A percentile compares a stretch with the other conserved stretches of the same genome.
Conservation (phyloP, 1,139 yeast species). For the Yamadazyma diddensiae region DNA sequence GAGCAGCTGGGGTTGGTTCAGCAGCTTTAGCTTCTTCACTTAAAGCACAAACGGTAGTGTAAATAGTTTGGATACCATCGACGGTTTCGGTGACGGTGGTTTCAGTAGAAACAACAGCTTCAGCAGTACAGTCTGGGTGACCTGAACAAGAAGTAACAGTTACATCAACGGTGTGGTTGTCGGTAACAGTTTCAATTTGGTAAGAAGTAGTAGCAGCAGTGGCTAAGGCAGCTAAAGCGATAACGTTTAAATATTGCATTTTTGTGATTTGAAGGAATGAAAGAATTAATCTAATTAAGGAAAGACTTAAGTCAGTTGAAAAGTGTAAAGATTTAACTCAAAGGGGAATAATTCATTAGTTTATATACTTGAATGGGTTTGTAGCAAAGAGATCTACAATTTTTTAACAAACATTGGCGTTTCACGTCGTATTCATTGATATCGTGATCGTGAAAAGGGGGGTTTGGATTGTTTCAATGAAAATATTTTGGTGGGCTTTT, state of each 20-base stretch:
- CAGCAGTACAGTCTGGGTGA: constrained; percentile 20
- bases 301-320: constrained; percentile 2
- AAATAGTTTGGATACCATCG: constrained; percentile 33
- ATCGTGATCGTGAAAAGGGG: constrained; percentile 3
- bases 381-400: not conserved
- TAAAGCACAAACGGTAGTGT: constrained; percentile 45
- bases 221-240: constrained; percentile 27
- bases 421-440: not conserved
- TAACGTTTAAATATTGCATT: constrained; percentile 24
- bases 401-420: not conserved
- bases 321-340: constrained; percentile 5
- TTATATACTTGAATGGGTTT: constrained; percentile 12
- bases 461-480: constrained; percentile 1
- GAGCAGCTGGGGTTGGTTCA: constrained; percentile 22
- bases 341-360: constrained; percentile 12
- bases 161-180: constrained; percentile 31
- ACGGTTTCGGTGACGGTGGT: constrained; percentile 21
- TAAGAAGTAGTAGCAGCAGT: constrained; percentile 18
- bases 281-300: constrained; percentile 1
- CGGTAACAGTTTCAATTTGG: constrained; percentile 30
- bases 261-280: constrained; percentile 11
- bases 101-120: constrained; percentile 16
- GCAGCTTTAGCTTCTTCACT: constrained; percentile 22
- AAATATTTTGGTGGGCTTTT: constrained; percentile 2
- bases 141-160: constrained; percentile 44